A percentile compares a stretch with the other conserved stretches of the same genome.
phyloP scores from a whole-genome alignment of 179 eudicot species.

The Beta macrorhiza region DNA sequence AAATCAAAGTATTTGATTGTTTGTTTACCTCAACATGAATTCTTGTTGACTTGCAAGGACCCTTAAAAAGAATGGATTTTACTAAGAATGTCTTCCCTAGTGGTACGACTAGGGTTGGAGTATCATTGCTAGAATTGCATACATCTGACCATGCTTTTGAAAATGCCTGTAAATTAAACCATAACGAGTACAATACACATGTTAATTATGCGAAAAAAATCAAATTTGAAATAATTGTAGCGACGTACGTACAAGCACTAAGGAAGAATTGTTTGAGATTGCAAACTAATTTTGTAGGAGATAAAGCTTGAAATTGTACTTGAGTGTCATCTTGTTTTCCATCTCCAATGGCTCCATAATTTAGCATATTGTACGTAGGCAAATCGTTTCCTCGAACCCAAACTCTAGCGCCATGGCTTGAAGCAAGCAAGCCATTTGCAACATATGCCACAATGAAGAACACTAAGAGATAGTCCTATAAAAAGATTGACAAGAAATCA shows the following conservation, averaged over 20 bases:
- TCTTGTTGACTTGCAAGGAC: conserved; percentile 24
- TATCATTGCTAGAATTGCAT: conserved; percentile 4
- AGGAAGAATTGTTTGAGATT: neutral
- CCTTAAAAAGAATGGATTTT: conserved; percentile 7
- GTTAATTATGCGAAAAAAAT: neutral
- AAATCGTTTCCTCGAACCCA: neutral
- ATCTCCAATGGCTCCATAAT: conserved; percentile 27
- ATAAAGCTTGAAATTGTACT: neutral
- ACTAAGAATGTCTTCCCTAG: conserved; percentile 20
- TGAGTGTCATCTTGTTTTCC: conserved; percentile 26
- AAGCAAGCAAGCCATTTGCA: neutral
- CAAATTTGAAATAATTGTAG: neutral
- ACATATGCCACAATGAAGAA: neutral
- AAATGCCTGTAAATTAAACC: conserved; percentile 13
- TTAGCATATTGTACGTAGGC: neutral
- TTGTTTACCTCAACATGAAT: conserved; percentile 19
- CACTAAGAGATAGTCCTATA: conserved; percentile 1
- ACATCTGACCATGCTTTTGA: conserved; percentile 22
- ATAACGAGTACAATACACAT: neutral
- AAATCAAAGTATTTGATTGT: neutral
- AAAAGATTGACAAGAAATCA: neutral
- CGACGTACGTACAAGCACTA: neutral
- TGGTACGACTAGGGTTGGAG: conserved; percentile 19
- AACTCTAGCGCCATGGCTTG: neutral
- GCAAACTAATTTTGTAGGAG: neutral